Conservation (phyloP, 208 protist species). For the Balamuthia mandrillaris region DNA sequence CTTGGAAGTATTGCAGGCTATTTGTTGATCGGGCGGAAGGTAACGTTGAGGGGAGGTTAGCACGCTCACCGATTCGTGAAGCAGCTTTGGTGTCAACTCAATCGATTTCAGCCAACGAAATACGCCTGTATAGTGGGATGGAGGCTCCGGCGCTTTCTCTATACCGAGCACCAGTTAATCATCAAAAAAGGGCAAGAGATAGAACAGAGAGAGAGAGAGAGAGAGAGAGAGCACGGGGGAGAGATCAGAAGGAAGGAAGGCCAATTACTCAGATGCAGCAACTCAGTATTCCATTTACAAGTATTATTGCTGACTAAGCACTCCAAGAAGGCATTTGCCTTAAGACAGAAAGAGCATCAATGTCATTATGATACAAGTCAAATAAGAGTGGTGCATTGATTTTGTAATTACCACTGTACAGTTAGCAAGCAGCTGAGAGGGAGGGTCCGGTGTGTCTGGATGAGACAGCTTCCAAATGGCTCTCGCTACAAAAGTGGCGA, state of each 20-base stretch:
- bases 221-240: background rate
- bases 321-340: background rate
- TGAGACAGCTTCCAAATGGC: background rate
- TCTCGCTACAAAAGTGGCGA: background rate
- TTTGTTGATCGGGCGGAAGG: background rate
- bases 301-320: constrained; percentile 21
- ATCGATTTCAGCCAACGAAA: background rate
- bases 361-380: background rate
- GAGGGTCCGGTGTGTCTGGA: background rate
- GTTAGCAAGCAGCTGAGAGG: background rate
- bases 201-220: background rate
- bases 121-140: background rate
- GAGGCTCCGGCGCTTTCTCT: background rate
- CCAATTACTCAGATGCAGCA: background rate
- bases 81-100: background rate
- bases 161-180: background rate
- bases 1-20: background rate
- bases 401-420: background rate
- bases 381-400: background rate
- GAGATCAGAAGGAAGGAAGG: background rate
- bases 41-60: background rate
- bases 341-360: background rate
- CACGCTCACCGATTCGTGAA: background rate
- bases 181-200: background rate
- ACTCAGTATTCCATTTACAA: background rate